Evolutionary conservation across 2,329 filamentous ascomycete species (phyloP).

Genomic region (Diplodia scrobiculata): DNA sequence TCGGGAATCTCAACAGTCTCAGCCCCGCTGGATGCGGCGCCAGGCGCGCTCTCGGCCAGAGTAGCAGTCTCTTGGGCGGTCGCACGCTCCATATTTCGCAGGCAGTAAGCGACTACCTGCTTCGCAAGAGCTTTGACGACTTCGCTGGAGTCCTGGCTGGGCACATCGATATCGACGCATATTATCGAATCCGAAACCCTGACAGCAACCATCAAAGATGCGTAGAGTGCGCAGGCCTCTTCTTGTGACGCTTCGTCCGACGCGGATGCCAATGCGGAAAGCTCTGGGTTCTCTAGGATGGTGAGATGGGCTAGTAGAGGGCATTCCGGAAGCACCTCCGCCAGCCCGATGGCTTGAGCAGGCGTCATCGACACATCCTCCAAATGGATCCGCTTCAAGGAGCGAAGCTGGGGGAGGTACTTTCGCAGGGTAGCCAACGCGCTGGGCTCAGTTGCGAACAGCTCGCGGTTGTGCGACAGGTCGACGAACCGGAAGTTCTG

Average conservation of each 20-base stretch:
- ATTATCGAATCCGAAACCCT: slow-evolving; percentile 81
- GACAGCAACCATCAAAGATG: slow-evolving; percentile 84
- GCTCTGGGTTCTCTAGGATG: slow-evolving; percentile 75
- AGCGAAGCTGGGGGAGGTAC: slow-evolving; percentile 77
- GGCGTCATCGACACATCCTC: slow-evolving; percentile 80
- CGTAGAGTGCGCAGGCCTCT: slow-evolving; percentile 90
- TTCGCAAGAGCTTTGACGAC: slow-evolving; percentile 89
- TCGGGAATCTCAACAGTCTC: slow-evolving; percentile 67
- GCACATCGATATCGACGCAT: slow-evolving; percentile 89
- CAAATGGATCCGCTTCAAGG: slow-evolving; percentile 82
- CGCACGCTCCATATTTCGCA: slow-evolving; percentile 83
- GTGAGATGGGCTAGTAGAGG: slow-evolving; percentile 80
- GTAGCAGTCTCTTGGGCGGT: slow-evolving; percentile 65
- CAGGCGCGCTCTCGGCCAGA: slow-evolving; percentile 35
- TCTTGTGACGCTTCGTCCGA: slow-evolving; percentile 80
- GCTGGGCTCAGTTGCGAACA: slow-evolving; percentile 75
- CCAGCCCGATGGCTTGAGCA: slow-evolving; percentile 86
- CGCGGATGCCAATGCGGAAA: slow-evolving; percentile 71
- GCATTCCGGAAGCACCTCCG: slow-evolving; percentile 86
- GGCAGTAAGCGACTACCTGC: slow-evolving; percentile 90
- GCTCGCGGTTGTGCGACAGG: slow-evolving; percentile 80
- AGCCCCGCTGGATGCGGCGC: slow-evolving; percentile 47
- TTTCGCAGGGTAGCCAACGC: slow-evolving; percentile 74
- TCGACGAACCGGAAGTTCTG: slow-evolving; percentile 83
- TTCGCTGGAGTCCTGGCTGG: slow-evolving; percentile 77